Evolutionary conservation across 352 stramenopile genomes (phyloP).

Genomic region (Halophytophthora polymorphica): DNA sequence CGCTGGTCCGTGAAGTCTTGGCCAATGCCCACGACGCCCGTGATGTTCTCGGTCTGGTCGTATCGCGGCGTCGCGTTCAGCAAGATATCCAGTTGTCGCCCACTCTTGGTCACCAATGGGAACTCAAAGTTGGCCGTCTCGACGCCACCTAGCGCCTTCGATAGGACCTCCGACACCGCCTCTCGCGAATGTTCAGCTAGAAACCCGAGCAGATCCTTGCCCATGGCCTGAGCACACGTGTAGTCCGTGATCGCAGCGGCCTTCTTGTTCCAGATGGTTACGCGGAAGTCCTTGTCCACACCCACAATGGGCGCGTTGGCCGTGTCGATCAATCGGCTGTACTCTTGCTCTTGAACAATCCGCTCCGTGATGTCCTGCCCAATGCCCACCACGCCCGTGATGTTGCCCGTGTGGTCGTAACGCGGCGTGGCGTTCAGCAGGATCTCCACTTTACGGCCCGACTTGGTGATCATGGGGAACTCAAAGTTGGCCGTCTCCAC

Average conservation of each 20-base stretch:
- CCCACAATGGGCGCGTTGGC: constrained; percentile 84
- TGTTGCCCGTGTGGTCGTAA: constrained; percentile 54
- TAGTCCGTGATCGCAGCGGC: constrained; percentile 87
- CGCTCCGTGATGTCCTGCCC: constrained; percentile 82
- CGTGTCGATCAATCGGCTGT: constrained; percentile 76
- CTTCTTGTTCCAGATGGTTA: constrained; percentile 94
- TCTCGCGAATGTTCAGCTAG: constrained; percentile 64
- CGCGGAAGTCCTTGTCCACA: constrained; percentile 72
- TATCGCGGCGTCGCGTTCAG: constrained; percentile 77
- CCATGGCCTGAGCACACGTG: constrained; percentile 82
- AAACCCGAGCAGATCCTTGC: constrained; percentile 64
- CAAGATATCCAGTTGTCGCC: constrained; percentile 69
- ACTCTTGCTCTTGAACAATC: constrained; percentile 80
- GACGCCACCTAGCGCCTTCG: constrained; percentile 55
- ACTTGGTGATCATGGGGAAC: constrained; percentile 82
- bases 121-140: constrained; percentile 88
- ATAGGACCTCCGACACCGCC: constrained; percentile 62
- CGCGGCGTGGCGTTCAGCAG: constrained; percentile 74
- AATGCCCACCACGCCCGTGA: constrained; percentile 76
- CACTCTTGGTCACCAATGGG: constrained; percentile 70
- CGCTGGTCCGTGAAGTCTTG: constrained; percentile 82
- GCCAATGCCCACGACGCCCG: constrained; percentile 74
- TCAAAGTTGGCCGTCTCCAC: constrained; percentile 75
- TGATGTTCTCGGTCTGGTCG: constrained; percentile 68
- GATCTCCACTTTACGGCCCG: constrained; percentile 69